phyloP scores from a whole-genome alignment of 2,329 filamentous ascomycete genomes.

The Lojkania enalia region DNA sequence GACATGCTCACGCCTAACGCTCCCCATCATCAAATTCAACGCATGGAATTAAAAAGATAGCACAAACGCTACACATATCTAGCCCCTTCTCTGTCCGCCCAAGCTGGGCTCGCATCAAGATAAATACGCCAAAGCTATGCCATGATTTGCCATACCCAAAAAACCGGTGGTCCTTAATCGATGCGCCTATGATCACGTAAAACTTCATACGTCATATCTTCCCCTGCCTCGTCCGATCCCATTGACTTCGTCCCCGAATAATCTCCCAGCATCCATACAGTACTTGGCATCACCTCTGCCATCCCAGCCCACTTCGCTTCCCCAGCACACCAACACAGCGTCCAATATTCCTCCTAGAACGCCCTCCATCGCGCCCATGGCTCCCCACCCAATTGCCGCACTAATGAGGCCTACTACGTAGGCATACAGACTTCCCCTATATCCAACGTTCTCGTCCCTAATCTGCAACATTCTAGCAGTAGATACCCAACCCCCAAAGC shows the following conservation, averaged over 20 bases:
- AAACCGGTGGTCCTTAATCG: too few species aligned
- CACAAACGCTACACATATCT: too few species aligned
- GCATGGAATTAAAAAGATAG: too few species aligned
- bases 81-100: too few species aligned
- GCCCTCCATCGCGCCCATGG: conserved; percentile 87
- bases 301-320: conserved; percentile 66
- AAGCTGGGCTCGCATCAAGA: too few species aligned
- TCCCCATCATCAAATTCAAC: too few species aligned
- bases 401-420: conserved; percentile 93
- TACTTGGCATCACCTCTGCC: conserved; percentile 72
- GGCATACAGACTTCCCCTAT: conserved; percentile 83
- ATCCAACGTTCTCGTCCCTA: conserved; percentile 56
- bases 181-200: too few species aligned
- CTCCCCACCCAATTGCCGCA: conserved; percentile 91
- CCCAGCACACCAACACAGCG: conserved; percentile 90
- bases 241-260: conserved; percentile 73
- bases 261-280: conserved; percentile 85
- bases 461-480: conserved; percentile 78
- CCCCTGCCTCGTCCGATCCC: too few species aligned
- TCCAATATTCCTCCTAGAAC: conserved; percentile 86
- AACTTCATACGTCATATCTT: too few species aligned
- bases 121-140: too few species aligned
- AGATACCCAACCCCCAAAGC: conserved; percentile 95
- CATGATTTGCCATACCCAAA: too few species aligned
- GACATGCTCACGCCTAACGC: too few species aligned